phyloP scores from a whole-genome alignment of 2,329 filamentous ascomycete genomes.

The Penicillium sp. region DNA sequence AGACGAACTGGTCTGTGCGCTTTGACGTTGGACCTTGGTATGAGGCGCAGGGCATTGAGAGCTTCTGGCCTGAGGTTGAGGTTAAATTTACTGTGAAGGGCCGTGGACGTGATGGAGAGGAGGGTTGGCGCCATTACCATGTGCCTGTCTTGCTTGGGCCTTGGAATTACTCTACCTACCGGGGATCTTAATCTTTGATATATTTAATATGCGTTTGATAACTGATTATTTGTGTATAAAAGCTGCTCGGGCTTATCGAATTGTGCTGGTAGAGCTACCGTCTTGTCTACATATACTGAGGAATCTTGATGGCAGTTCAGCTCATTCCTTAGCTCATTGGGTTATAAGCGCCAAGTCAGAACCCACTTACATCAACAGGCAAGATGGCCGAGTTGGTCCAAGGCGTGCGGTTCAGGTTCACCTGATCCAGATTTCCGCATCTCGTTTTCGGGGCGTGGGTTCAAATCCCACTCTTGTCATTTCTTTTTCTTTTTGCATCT shows the following conservation, averaged over 20 bases:
- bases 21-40: constrained; percentile 50
- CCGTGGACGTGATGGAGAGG: constrained; percentile 38
- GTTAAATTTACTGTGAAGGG: constrained; percentile 52
- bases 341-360: neutral
- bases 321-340: too few species aligned
- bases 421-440: constrained; percentile 22
- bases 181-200: constrained; percentile 41
- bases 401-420: constrained; percentile 27
- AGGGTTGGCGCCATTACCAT: constrained; percentile 52
- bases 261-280: too few species aligned
- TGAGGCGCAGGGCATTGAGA: constrained; percentile 47
- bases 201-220: neutral
- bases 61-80: constrained; percentile 53
- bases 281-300: too few species aligned
- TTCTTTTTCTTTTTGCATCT: neutral
- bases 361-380: constrained; percentile 6
- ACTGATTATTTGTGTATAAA: neutral
- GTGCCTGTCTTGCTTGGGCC: constrained; percentile 52
- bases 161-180: constrained; percentile 54
- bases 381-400: constrained; percentile 36
- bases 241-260: too few species aligned
- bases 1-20: constrained; percentile 48
- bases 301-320: too few species aligned
- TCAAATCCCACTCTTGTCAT: constrained; percentile 26
- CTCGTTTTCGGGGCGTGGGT: constrained; percentile 24